Evolutionary conservation across 1,284 basidiomycete species (phyloP).

Genomic region (Ustilago xerochloae): DNA sequence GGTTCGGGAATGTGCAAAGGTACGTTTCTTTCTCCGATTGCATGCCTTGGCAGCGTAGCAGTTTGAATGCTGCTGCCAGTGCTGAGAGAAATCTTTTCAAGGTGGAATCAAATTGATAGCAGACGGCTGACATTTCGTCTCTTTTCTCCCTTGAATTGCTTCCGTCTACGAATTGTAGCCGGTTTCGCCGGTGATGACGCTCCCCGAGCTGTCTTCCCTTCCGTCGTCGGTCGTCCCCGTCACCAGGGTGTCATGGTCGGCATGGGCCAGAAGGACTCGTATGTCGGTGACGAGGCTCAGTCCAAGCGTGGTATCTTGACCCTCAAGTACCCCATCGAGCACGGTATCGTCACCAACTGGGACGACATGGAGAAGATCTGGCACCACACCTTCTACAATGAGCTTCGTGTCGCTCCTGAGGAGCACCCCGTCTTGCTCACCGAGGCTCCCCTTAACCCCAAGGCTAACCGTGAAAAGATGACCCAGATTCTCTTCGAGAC

Average conservation of each 20-base stretch:
- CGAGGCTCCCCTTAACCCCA: constrained; percentile 93
- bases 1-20: constrained; percentile 69
- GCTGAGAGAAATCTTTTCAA: neutral
- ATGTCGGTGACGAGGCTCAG: constrained; percentile 82
- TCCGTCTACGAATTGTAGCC: constrained; percentile 38
- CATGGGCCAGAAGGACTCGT: constrained; percentile 70
- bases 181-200: constrained; percentile 80
- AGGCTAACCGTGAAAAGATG: constrained; percentile 96
- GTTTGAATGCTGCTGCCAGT: neutral
- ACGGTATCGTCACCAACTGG: constrained; percentile 92
- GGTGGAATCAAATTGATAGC: neutral
- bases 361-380: constrained; percentile 69
- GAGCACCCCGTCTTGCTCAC: constrained; percentile 94
- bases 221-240: constrained; percentile 85
- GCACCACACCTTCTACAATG: constrained; percentile 70
- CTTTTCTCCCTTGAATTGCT: neutral
- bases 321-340: constrained; percentile 75
- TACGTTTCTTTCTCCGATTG: constrained; percentile 15
- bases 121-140: neutral
- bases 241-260: constrained; percentile 89
- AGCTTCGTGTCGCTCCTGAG: constrained; percentile 74
- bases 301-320: constrained; percentile 95
- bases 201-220: constrained; percentile 80
- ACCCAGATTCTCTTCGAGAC: constrained; percentile 98
- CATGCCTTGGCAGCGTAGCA: neutral